Base-by-base conservation (phyloP, 2,329 filamentous ascomycete genomes). In the Hymenoscyphus scutula region DNA sequence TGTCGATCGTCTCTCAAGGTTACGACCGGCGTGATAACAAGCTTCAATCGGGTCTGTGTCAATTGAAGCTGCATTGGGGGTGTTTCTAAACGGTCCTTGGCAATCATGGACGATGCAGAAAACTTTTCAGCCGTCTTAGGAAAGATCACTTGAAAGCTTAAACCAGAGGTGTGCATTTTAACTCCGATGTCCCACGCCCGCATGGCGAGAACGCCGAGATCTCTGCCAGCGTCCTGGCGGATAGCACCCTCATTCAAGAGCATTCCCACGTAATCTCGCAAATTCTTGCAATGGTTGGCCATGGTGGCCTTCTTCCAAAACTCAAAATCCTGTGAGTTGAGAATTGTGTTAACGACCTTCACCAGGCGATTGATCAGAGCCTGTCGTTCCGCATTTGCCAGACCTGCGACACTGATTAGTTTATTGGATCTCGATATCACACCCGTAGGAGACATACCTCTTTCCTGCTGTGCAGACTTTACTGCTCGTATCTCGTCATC, bases 21-120 rank as follows among this genome's bases (percentile, higher is more conserved):
- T 54, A 85, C 78, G 8, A 81, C 78, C 0, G 83, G 83, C 0
- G 83, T 84, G 5, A 82, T 80, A 30, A 82, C 80, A 1, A 84
- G 76, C 59, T 80, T 79, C n/a, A 86, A 72, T 5, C 82, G 79
- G 73, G 77, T 80, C 68, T 84, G 81, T 68, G 77, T 77, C 5
- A 76, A 74, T 73, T 84, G 81, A 23, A 85, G 72, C 58, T 79
- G 75, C 60, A 76, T 71, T 0, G 77, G 74, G 38, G 79, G 75
- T 30, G 75, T 68, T 38, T 70, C 66, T 27, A 77, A 76, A 53
- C 77, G 76, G 72, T 82, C 82, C 38, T 67, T 68, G 1, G 69
- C 66, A 54, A 75, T 73, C 79, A 82, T 86, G 66, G 74, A 77
- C 67, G 81, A 76, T 62, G 76, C 76, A 17, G 73, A 77, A 75